These are phyloP conservation scores for Elymus sibiricus DNA, from an alignment of 176 grass and related monocot genomes.

Conservation along the genomic window DNA sequence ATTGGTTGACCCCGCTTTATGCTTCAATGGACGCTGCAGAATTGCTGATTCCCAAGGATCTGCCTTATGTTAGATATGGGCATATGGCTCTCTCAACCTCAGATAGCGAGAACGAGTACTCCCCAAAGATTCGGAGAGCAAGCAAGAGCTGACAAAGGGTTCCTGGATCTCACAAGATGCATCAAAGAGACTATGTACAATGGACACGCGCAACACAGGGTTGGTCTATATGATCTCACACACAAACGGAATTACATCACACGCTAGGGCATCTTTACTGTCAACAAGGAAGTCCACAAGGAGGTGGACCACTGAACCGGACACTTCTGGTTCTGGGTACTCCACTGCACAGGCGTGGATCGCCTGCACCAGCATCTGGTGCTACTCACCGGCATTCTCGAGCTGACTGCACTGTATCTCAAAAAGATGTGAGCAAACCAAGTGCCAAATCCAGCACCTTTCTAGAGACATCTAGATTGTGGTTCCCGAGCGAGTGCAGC, in stretches of 20 bases:
- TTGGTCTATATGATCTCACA: constrained; percentile 74
- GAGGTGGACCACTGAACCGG: constrained; percentile 57
- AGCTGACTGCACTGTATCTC: constrained; percentile 39
- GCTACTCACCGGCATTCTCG: constrained; percentile 52
- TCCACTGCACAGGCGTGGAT: constrained; percentile 56
- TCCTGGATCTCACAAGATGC: constrained; percentile 60
- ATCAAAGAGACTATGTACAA: constrained; percentile 52
- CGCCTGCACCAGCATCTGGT: constrained; percentile 67
- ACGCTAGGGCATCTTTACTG: constrained; percentile 39
- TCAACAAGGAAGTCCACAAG: constrained; percentile 69
- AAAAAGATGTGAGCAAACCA: too few species aligned
- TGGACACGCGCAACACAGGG: constrained; percentile 63
- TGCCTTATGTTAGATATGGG: constrained; percentile 61
- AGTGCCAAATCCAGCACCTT: too few species aligned
- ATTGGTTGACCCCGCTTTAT: constrained; percentile 29
- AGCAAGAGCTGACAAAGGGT: constrained; percentile 46
- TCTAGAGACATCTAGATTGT: too few species aligned
- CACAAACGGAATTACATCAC: constrained; percentile 54
- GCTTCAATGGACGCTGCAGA: constrained; percentile 51
- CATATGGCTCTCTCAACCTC: constrained; percentile 57
- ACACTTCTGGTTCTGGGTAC: constrained; percentile 58
- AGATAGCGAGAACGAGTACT: constrained; percentile 58
- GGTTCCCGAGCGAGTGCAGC: too few species aligned
- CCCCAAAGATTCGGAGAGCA: constrained; percentile 61
- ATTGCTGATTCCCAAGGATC: constrained; percentile 48